Conservation (phyloP, 805 yeast species). For the Barnettozyma populi region DNA sequence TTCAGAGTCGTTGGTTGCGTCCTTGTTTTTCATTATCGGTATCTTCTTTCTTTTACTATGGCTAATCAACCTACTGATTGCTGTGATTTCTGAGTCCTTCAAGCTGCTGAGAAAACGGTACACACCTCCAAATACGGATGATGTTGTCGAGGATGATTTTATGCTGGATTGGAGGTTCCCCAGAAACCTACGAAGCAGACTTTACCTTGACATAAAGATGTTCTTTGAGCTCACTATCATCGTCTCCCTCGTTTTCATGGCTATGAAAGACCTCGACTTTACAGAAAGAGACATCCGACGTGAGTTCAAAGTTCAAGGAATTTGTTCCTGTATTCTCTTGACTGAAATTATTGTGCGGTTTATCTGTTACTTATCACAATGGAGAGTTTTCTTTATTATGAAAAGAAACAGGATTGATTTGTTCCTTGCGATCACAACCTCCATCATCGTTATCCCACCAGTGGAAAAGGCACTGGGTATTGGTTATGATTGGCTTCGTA, state of each 20-base stretch:
- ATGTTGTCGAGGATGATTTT: conserved; percentile 27
- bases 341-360: conserved; percentile 55
- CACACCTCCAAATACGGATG: conserved; percentile 24
- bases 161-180: conserved; percentile 22
- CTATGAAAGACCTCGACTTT: conserved; percentile 35
- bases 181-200: conserved; percentile 25
- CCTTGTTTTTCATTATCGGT: conserved; percentile 64
- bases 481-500: conserved; percentile 74
- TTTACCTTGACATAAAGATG: conserved; percentile 28
- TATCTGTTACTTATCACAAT: conserved; percentile 42
- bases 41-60: conserved; percentile 76
- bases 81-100: conserved; percentile 81
- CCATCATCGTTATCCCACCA: conserved; percentile 49
- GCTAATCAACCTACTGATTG: conserved; percentile 79
- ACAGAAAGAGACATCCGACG: conserved; percentile 21
- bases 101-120: conserved; percentile 42
- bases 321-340: conserved; percentile 41
- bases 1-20: conserved; percentile 72
- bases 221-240: conserved; percentile 31
- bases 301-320: conserved; percentile 39
- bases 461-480: conserved; percentile 43
- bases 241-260: conserved; percentile 44
- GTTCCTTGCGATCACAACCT: conserved; percentile 53
- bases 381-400: conserved; percentile 48
- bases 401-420: conserved; percentile 52